These are phyloP conservation scores for Rhynchosporium secalis DNA, from an alignment of 2,329 filamentous ascomycete genomes.

Conservation along the genomic window DNA sequence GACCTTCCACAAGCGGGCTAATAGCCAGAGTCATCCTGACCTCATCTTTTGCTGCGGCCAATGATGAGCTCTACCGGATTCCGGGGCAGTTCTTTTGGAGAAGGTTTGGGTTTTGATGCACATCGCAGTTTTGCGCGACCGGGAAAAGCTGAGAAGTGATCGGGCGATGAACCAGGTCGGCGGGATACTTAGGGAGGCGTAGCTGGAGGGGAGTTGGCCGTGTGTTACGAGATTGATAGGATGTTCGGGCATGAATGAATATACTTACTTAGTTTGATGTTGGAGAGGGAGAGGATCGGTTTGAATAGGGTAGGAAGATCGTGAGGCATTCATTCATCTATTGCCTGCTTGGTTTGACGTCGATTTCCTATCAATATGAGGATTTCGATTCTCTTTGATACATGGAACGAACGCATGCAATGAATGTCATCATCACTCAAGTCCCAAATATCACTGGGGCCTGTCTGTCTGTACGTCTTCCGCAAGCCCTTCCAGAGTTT, in stretches of 20 bases:
- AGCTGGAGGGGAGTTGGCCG: slow-evolving; percentile 19
- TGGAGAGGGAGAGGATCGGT: too few species aligned
- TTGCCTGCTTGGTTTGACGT: too few species aligned
- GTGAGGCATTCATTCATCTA: too few species aligned
- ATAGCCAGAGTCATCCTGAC: too few species aligned
- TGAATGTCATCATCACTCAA: background rate
- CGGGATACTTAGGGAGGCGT: background rate
- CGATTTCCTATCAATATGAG: too few species aligned
- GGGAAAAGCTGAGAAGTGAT: slow-evolving; percentile 12
- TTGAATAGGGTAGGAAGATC: too few species aligned
- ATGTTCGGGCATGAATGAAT: too few species aligned
- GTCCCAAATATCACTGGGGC: background rate
- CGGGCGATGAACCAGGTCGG: slow-evolving; percentile 16
- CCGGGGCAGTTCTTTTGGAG: background rate
- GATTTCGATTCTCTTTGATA: background rate
- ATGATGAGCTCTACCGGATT: background rate
- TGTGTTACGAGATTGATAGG: slow-evolving; percentile 1
- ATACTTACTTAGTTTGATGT: too few species aligned
- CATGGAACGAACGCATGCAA: background rate
- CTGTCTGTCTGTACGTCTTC: slow-evolving; percentile 2
- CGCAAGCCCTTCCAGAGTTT: background rate
- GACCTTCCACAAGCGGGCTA: too few species aligned
- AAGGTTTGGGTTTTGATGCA: slow-evolving; percentile 16
- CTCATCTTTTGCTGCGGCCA: too few species aligned
- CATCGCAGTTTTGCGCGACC: slow-evolving; percentile 24